Percentiles rank a stretch among this genome's conserved stretches.
Evolutionary conservation across 352 stramenopile genomes (phyloP).

Genomic region (Salisapilia sapeloensis): DNA sequence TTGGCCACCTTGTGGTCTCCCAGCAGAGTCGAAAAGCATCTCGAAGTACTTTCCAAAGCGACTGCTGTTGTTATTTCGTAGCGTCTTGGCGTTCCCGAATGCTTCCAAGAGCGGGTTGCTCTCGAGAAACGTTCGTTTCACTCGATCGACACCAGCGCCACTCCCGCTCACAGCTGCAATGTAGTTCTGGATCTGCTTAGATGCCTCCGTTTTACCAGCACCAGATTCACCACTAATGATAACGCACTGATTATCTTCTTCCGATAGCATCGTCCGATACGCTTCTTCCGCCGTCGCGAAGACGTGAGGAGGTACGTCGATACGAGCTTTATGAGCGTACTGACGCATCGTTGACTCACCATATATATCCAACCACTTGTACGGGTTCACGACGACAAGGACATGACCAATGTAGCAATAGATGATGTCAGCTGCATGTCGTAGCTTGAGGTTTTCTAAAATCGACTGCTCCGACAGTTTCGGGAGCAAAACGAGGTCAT

Average conservation of each 20-base stretch:
- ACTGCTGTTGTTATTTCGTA: constrained; percentile 91
- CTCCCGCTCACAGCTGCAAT: constrained; percentile 69
- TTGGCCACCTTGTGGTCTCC: constrained; percentile 64
- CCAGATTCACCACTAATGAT: constrained; percentile 80
- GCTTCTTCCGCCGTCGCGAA: constrained; percentile 77
- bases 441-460: constrained; percentile 80
- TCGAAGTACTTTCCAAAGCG: constrained; percentile 94
- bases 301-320: constrained; percentile 74
- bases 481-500: constrained; percentile 66
- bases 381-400: constrained; percentile 77
- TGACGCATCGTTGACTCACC: constrained; percentile 57
- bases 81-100: constrained; percentile 93
- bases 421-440: constrained; percentile 73
- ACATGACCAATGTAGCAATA: constrained; percentile 83
- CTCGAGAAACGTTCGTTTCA: constrained; percentile 85
- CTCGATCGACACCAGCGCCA: constrained; percentile 66
- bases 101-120: constrained; percentile 91
- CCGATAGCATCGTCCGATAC: constrained; percentile 77
- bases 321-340: constrained; percentile 76
- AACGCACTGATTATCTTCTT: constrained; percentile 82
- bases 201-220: constrained; percentile 76
- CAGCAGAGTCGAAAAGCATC: constrained; percentile 83
- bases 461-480: constrained; percentile 63
- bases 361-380: constrained; percentile 86
- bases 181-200: constrained; percentile 85